Percentiles rank a stretch among this genome's conserved stretches.
Evolutionary conservation across 345 rosid species (phyloP).

Genomic region (Erodium maritimum): DNA sequence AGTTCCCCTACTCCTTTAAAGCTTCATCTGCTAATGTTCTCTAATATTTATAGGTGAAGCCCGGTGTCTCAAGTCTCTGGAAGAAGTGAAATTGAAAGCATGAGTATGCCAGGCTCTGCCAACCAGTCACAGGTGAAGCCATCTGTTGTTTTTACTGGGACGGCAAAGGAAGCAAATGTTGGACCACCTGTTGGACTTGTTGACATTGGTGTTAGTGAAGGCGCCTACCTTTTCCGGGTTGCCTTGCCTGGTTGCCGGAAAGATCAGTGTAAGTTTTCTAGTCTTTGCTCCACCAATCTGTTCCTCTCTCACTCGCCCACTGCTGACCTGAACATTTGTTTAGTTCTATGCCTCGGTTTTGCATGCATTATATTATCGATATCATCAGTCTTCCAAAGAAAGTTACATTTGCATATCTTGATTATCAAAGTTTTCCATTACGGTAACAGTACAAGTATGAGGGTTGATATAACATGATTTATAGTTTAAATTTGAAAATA

Average conservation of each 20-base stretch:
- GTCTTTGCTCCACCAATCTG: neutral
- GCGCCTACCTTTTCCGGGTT: slow-evolving; percentile 61
- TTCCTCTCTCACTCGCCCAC: neutral
- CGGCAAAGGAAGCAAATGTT: slow-evolving; percentile 35
- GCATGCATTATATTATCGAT: neutral
- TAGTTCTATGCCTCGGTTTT: neutral
- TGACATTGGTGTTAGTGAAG: slow-evolving; percentile 53
- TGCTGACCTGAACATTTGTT: neutral
- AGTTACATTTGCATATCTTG: neutral
- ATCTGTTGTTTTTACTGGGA: slow-evolving; percentile 30
- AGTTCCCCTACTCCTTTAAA: neutral
- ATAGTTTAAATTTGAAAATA: too few relatives aligned
- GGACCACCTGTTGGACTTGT: slow-evolving; percentile 54
- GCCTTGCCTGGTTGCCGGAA: slow-evolving; percentile 50
- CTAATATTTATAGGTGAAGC: neutral
- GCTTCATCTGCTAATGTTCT: neutral
- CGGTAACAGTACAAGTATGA: neutral
- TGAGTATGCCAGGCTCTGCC: slow-evolving; percentile 12
- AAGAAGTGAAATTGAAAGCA: neutral
- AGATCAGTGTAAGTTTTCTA: slow-evolving; percentile 34
- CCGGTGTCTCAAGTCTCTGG: neutral
- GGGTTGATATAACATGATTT: neutral
- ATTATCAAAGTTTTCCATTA: neutral
- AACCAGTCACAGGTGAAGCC: slow-evolving; percentile 19
- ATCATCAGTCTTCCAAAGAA: neutral